A percentile compares a stretch with the other conserved stretches of the same genome.
Conservation (phyloP, 495 filamentous ascomycete genomes). For the Tuber microsphaerosporum region DNA sequence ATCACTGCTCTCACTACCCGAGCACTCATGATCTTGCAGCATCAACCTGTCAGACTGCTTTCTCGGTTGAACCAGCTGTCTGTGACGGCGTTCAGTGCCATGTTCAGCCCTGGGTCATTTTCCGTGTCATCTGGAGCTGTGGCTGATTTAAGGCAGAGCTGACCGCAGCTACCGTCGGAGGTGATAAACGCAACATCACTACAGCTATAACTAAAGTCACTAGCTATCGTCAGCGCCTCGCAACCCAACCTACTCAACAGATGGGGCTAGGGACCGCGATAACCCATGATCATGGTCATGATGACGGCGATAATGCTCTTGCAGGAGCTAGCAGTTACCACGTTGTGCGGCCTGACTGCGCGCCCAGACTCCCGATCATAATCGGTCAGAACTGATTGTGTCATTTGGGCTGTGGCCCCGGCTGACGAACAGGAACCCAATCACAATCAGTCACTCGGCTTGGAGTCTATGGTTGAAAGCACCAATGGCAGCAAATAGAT, state of each 20-base stretch:
- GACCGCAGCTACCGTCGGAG: neutral
- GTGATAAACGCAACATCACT: neutral
- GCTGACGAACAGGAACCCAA: neutral
- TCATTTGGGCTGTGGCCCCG: neutral
- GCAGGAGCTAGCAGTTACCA: neutral
- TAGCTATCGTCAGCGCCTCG: neutral
- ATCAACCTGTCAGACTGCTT: neutral
- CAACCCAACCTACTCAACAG: neutral
- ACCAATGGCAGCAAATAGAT: neutral
- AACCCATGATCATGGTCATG: neutral
- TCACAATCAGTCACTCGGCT: neutral
- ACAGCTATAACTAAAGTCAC: neutral
- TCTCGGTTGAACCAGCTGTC: neutral
- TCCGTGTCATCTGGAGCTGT: neutral
- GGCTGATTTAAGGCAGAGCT: neutral
- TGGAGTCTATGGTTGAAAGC: neutral
- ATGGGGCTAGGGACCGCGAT: neutral
- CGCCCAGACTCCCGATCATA: neutral
- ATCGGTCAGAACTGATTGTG: neutral
- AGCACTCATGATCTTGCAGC: neutral
- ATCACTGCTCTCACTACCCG: neutral
- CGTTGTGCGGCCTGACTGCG: neutral
- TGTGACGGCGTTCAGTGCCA: neutral
- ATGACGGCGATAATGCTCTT: neutral
- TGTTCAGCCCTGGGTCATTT: neutral